Evolutionary conservation across 495 filamentous ascomycete species (phyloP).

Genomic region (Neohortaea acidophila): DNA sequence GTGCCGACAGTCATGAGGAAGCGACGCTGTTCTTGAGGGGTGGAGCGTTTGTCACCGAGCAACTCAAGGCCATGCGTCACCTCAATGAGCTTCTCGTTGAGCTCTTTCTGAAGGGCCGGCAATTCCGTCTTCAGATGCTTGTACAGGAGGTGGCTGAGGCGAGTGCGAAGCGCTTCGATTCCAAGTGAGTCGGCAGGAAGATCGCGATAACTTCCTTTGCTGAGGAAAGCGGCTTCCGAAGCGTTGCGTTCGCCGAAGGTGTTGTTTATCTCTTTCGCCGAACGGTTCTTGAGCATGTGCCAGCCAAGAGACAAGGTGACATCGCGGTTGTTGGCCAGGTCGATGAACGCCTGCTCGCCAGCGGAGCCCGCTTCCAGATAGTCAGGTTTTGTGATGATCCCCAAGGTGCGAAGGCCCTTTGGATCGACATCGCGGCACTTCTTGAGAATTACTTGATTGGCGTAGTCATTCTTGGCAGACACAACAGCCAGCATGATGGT

Average conservation of each 20-base stretch:
- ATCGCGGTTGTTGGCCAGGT: conserved; percentile 45
- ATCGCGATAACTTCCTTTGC: conserved; percentile 14
- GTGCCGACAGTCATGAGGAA: conserved; percentile 8
- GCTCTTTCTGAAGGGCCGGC: conserved; percentile 8
- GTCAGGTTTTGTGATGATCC: conserved; percentile 45
- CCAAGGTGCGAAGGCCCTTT: conserved; percentile 36
- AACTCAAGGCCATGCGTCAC: not conserved
- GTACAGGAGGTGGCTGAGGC: conserved; percentile 21
- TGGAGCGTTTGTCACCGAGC: conserved; percentile 6
- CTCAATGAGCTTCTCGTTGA: conserved; percentile 1
- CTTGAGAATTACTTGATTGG: conserved; percentile 34
- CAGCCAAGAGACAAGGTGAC: conserved; percentile 48
- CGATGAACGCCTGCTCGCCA: conserved; percentile 37
- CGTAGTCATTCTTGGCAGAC: conserved; percentile 36
- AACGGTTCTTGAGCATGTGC: conserved; percentile 51
- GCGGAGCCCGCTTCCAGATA: conserved; percentile 33
- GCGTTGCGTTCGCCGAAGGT: conserved; percentile 33
- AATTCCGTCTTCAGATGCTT: conserved; percentile 16
- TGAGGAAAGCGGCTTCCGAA: conserved; percentile 31
- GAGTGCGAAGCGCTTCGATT: conserved; percentile 19
- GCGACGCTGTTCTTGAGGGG: conserved; percentile 2
- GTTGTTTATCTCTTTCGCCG: conserved; percentile 10
- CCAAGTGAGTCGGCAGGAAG: conserved; percentile 18
- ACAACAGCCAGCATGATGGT: conserved; percentile 46
- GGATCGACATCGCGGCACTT: conserved; percentile 32